These are phyloP conservation scores for Dioszegia crocea DNA, from an alignment of 768 basidiomycete genomes.

Conservation along the genomic window DNA sequence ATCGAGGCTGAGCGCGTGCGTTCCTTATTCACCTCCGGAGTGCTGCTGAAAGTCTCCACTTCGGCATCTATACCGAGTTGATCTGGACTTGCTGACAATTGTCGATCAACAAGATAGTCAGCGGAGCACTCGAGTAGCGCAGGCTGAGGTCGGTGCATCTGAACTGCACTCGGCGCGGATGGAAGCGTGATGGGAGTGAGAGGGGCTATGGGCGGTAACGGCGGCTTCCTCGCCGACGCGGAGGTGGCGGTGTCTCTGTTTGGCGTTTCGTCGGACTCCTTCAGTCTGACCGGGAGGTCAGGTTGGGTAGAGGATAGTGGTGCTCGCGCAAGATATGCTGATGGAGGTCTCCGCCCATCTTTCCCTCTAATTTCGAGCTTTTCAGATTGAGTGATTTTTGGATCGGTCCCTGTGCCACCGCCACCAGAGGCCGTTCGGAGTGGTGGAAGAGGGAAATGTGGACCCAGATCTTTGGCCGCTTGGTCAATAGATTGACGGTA, in stretches of 20 bases:
- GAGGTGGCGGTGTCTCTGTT: no score
- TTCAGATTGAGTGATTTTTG: neutral
- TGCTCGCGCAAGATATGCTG: constrained; percentile 1
- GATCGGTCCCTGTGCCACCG: neutral
- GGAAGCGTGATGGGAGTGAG: no score
- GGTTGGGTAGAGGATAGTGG: no score
- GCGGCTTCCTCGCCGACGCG: no score
- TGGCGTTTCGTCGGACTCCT: no score
- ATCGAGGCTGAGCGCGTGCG: neutral
- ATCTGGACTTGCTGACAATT: constrained; percentile 4
- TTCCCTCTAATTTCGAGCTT: neutral
- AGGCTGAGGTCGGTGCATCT: neutral
- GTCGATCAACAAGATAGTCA: neutral
- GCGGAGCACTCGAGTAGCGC: neutral
- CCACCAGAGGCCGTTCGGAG: neutral
- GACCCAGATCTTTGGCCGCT: constrained; percentile 25
- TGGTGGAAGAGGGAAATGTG: constrained; percentile 32
- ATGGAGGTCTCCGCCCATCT: neutral
- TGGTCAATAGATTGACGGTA: constrained; percentile 11
- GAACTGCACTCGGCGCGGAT: neutral
- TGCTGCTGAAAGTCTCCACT: no score
- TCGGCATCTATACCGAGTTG: neutral
- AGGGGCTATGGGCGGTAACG: no score
- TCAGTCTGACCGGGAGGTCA: no score
- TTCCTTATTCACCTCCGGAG: neutral